A percentile compares a stretch with the other conserved stretches of the same genome.
These are phyloP conservation scores for Fusarium sp. DNA, from an alignment of 2,329 filamentous ascomycete genomes.

Conservation along the genomic window DNA sequence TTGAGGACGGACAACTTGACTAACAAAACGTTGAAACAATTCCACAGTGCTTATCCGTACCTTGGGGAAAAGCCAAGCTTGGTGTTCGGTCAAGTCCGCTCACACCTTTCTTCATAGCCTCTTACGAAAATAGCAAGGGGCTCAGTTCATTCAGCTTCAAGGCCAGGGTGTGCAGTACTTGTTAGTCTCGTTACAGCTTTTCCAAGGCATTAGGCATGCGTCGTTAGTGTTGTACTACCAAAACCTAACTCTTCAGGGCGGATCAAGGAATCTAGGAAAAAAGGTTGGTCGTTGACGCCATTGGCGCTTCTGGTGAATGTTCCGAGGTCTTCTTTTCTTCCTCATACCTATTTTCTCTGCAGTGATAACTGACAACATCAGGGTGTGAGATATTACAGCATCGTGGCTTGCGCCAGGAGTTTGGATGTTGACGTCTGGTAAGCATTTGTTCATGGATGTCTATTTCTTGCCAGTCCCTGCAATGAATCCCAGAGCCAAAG, in stretches of 20 bases:
- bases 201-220: constrained; percentile 26
- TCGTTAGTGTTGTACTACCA: constrained; percentile 11
- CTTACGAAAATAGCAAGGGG: constrained; percentile 22
- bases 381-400: constrained; percentile 4
- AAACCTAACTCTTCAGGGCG: constrained; percentile 4
- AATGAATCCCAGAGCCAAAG: background rate
- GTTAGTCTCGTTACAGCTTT: constrained; percentile 8
- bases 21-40: background rate
- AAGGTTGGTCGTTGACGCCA: constrained; percentile 26
- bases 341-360: background rate
- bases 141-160: background rate
- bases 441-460: background rate
- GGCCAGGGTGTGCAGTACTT: background rate
- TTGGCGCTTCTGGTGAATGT: constrained; percentile 25
- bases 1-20: background rate
- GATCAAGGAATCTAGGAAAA: background rate
- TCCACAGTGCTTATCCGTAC: background rate
- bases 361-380: constrained; percentile 11
- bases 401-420: constrained; percentile 13
- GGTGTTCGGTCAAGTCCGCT: constrained; percentile 24
- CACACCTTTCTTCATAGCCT: constrained; percentile 2
- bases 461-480: background rate
- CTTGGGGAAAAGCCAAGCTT: constrained; percentile 15
- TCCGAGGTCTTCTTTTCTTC: constrained; percentile 14
- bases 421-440: background rate